These are phyloP conservation scores for Ceratocystis destructans DNA, from an alignment of 2,329 filamentous ascomycete species.

Conservation along the genomic window DNA sequence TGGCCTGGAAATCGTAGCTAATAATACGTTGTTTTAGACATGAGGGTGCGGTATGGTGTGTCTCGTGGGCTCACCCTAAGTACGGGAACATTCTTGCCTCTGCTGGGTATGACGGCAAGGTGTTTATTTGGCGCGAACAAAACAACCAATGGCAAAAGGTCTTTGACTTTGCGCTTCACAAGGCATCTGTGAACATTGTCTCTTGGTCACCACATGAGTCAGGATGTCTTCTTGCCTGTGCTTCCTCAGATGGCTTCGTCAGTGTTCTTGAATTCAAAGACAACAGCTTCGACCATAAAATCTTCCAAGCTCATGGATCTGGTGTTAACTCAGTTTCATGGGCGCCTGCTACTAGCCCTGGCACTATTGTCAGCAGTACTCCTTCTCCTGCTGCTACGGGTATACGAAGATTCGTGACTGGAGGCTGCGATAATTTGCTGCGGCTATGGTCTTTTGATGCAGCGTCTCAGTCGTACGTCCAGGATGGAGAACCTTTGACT, in stretches of 20 bases:
- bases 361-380: conserved; percentile 65
- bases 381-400: conserved; percentile 45
- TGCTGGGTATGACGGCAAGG: conserved; percentile 91
- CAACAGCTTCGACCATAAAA: conserved; percentile 77
- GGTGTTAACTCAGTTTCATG: conserved; percentile 94
- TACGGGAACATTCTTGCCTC: conserved; percentile 96
- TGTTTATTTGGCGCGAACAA: conserved; percentile 96
- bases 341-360: conserved; percentile 75
- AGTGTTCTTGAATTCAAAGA: conserved; percentile 95
- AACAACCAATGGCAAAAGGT: conserved; percentile 64
- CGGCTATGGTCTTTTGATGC: conserved; percentile 81
- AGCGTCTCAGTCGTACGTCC: conserved; percentile 46
- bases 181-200: conserved; percentile 91
- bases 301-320: conserved; percentile 82
- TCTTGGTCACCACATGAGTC: conserved; percentile 96
- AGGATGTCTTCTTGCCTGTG: conserved; percentile 87
- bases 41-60: conserved; percentile 94
- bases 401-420: conserved; percentile 79
- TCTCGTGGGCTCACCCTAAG: conserved; percentile 96
- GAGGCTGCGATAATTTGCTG: conserved; percentile 82
- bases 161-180: conserved; percentile 87
- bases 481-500: conserved; percentile 49
- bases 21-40: conserved; percentile 43
- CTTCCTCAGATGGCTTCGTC: conserved; percentile 85
- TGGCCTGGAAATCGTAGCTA: not conserved